phyloP scores from a whole-genome alignment of 352 stramenopile genomes.

The Globisporangium parvum region DNA sequence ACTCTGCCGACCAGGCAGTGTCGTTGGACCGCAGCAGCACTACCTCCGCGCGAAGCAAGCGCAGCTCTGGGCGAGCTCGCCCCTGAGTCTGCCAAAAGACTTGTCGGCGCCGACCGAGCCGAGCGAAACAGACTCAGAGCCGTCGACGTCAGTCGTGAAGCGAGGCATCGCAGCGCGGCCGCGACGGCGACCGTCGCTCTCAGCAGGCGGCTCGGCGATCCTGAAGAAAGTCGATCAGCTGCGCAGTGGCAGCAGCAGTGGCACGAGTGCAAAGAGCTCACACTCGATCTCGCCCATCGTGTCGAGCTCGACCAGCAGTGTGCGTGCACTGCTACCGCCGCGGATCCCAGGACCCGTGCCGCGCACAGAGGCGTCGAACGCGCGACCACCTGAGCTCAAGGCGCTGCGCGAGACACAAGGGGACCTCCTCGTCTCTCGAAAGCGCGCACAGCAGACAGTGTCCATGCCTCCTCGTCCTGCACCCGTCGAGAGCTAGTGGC shows the following conservation, averaged over 20 bases:
- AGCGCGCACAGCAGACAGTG: neutral
- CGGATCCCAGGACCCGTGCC: slow-evolving; percentile 4
- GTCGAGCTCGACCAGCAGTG: neutral
- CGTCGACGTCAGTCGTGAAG: neutral
- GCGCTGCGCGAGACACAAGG: slow-evolving; percentile 3
- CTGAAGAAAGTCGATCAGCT: slow-evolving; percentile 14
- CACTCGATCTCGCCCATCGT: slow-evolving; percentile 7
- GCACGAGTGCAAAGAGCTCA: slow-evolving; percentile 7
- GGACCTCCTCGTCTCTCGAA: slow-evolving; percentile 6
- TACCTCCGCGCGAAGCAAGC: slow-evolving; percentile 80
- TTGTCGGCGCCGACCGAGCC: neutral
- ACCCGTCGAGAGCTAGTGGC: too few relatives aligned
- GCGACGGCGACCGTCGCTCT: slow-evolving; percentile 7
- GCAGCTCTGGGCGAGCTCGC: slow-evolving; percentile 8
- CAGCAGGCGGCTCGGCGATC: slow-evolving; percentile 1
- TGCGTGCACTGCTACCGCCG: slow-evolving; percentile 6
- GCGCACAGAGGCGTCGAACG: neutral
- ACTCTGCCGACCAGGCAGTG: slow-evolving; percentile 87
- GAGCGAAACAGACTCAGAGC: neutral
- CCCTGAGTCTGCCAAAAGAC: neutral
- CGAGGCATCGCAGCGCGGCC: slow-evolving; percentile 5
- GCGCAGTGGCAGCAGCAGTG: neutral
- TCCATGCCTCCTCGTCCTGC: too few relatives aligned
- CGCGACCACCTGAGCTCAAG: neutral
- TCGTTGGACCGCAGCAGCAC: slow-evolving; percentile 93